These are phyloP conservation scores for Scytalidium lignicola DNA, from an alignment of 2,329 filamentous ascomycete genomes.

Conservation along the genomic window DNA sequence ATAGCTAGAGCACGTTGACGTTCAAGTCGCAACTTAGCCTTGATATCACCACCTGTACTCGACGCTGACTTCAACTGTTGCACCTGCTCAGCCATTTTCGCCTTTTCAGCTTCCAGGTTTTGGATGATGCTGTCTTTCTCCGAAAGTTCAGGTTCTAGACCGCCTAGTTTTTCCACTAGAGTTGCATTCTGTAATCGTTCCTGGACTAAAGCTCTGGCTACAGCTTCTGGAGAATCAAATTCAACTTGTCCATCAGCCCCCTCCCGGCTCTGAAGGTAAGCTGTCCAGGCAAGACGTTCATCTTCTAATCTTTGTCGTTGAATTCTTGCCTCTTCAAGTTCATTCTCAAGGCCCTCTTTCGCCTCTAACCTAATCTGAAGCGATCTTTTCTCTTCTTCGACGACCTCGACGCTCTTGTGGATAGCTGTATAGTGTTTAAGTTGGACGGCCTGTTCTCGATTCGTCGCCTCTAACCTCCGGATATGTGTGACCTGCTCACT, in stretches of 20 bases:
- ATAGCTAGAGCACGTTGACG: conserved; percentile 78
- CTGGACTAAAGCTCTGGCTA: conserved; percentile 78
- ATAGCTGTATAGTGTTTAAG: conserved; percentile 75
- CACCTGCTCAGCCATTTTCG: conserved; percentile 59
- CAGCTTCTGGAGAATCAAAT: conserved; percentile 81
- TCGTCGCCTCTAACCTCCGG: conserved; percentile 72
- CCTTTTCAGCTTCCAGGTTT: conserved; percentile 65
- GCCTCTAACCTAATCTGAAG: conserved; percentile 73
- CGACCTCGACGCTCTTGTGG: conserved; percentile 83
- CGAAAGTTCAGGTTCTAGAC: conserved; percentile 69
- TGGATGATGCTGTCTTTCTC: conserved; percentile 74
- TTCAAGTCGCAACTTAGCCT: conserved; percentile 71
- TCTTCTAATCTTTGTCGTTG: conserved; percentile 86
- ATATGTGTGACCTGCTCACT: conserved; percentile 92
- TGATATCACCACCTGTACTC: conserved; percentile 50
- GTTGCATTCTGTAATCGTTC: conserved; percentile 76
- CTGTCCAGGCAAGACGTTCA: conserved; percentile 80
- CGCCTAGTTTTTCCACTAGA: conserved; percentile 75
- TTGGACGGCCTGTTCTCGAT: conserved; percentile 73
- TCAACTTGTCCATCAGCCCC: conserved; percentile 57
- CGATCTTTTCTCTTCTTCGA: conserved; percentile 89
- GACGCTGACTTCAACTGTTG: conserved; percentile 59
- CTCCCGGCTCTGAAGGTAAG: conserved; percentile 69
- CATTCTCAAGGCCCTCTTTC: conserved; percentile 67
- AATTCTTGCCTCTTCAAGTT: conserved; percentile 73